phyloP scores from a whole-genome alignment of 768 basidiomycete genomes.

The Boletus rubescentipes region DNA sequence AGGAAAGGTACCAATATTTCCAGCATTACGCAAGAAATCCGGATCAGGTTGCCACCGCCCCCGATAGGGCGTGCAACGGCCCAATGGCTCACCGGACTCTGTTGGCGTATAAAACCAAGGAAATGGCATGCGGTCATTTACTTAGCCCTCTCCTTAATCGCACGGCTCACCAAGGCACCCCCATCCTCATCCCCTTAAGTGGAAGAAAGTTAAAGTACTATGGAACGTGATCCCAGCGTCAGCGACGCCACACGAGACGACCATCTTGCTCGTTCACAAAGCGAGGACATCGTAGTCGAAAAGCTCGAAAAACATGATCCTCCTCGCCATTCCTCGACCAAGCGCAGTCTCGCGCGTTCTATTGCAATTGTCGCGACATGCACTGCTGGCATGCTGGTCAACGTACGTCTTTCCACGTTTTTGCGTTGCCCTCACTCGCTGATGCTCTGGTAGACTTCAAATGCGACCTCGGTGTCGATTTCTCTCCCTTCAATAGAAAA shows the following conservation, averaged over 20 bases:
- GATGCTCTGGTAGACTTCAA: conserved; percentile 28
- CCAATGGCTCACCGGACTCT: not conserved
- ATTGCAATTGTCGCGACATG: conserved; percentile 36
- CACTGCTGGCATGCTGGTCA: conserved; percentile 40
- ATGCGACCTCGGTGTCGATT: conserved; percentile 47
- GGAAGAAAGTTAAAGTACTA: conserved; percentile 4
- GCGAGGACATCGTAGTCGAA: conserved; percentile 9
- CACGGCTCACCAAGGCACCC: not conserved
- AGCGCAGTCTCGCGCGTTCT: conserved; percentile 27
- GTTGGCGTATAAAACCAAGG: conserved; percentile 22
- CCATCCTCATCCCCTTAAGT: not conserved
- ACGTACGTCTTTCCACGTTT: conserved; percentile 24
- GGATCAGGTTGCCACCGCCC: not conserved
- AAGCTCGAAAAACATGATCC: not conserved
- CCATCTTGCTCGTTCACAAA: conserved; percentile 11
- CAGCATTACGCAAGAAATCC: not conserved
- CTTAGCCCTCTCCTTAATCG: not conserved
- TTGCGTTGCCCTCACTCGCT: not conserved
- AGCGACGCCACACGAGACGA: conserved; percentile 12
- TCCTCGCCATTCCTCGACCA: not conserved
- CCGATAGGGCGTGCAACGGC: not conserved
- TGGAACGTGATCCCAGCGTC: conserved; percentile 8
- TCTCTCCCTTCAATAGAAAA: conserved; percentile 52
- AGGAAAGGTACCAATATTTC: not conserved
- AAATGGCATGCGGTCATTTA: not conserved